Evolutionary conservation across 257 asterid species (phyloP).

Genomic region (Nicotiana paniculata): DNA sequence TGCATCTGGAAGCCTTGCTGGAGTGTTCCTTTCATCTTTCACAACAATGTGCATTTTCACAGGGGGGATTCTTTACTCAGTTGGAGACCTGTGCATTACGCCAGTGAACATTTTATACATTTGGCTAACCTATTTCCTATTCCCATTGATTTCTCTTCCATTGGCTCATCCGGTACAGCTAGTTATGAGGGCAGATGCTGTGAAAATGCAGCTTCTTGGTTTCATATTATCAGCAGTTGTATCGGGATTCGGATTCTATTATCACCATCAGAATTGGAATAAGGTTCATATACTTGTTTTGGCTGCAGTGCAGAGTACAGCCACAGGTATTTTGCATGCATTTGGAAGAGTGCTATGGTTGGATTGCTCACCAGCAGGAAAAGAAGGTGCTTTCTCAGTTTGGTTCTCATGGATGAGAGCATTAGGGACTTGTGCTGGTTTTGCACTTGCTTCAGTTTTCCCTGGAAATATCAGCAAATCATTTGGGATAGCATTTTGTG

Average conservation of each 20-base stretch:
- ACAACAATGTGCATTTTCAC: constrained; percentile 66
- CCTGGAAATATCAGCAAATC: neutral
- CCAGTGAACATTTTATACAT: constrained; percentile 34
- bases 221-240: constrained; percentile 49
- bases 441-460: constrained; percentile 1
- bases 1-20: constrained; percentile 72
- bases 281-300: constrained; percentile 40
- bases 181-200: constrained; percentile 51
- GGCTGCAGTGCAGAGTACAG: constrained; percentile 63
- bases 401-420: constrained; percentile 62
- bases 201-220: constrained; percentile 87
- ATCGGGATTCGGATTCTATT: constrained; percentile 72
- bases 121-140: constrained; percentile 59
- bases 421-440: constrained; percentile 9
- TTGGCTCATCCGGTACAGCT: constrained; percentile 56
- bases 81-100: constrained; percentile 51
- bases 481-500: constrained; percentile 6
- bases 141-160: constrained; percentile 69
- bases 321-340: constrained; percentile 70
- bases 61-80: constrained; percentile 48
- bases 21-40: constrained; percentile 66
- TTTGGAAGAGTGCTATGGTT: constrained; percentile 67
- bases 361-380: constrained; percentile 80
- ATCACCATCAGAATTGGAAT: constrained; percentile 39
- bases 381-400: constrained; percentile 77